These are phyloP conservation scores for Ulvella scutata DNA, from an alignment of 139 green algal species.

Conservation along the genomic window DNA sequence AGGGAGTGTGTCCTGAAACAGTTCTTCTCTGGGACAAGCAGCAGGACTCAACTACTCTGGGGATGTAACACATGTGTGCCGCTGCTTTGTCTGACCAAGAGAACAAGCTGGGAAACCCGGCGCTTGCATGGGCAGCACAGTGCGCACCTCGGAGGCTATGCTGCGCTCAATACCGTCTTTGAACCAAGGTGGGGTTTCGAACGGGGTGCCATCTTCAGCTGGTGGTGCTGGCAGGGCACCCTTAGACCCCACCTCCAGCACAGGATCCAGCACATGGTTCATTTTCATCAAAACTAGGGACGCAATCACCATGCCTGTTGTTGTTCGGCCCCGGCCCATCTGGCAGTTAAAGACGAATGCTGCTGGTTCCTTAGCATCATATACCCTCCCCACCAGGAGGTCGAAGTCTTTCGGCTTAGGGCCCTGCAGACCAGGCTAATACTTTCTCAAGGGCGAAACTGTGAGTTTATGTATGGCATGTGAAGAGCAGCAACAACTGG, in stretches of 20 bases:
- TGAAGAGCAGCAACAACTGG: not conserved
- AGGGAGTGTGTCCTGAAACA: too few species aligned
- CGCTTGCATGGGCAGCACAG: not conserved
- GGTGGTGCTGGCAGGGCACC: too few species aligned
- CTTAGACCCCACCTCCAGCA: too few species aligned
- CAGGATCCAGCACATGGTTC: not conserved
- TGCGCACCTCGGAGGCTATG: not conserved
- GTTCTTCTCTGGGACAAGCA: too few species aligned
- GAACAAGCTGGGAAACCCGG: not conserved
- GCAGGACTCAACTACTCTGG: too few species aligned
- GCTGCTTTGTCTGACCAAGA: too few species aligned
- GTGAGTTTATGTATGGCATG: not conserved
- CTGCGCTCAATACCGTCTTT: not conserved
- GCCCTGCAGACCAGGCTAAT: slow-evolving; percentile 14
- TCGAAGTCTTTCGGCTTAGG: slow-evolving; percentile 66
- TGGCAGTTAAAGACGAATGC: slow-evolving; percentile 93
- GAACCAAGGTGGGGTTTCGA: not conserved
- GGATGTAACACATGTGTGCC: too few species aligned
- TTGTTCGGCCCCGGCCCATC: slow-evolving; percentile 89
- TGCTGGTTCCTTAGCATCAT: slow-evolving; percentile 6
- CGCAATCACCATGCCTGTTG: slow-evolving; percentile 85
- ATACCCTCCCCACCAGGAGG: slow-evolving; percentile 14
- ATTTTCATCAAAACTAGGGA: slow-evolving; percentile 55
- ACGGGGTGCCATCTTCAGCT: too few species aligned
- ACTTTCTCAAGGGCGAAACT: not conserved